phyloP scores from a whole-genome alignment of 176 grass and related monocot species.

The Leersia perrieri region DNA sequence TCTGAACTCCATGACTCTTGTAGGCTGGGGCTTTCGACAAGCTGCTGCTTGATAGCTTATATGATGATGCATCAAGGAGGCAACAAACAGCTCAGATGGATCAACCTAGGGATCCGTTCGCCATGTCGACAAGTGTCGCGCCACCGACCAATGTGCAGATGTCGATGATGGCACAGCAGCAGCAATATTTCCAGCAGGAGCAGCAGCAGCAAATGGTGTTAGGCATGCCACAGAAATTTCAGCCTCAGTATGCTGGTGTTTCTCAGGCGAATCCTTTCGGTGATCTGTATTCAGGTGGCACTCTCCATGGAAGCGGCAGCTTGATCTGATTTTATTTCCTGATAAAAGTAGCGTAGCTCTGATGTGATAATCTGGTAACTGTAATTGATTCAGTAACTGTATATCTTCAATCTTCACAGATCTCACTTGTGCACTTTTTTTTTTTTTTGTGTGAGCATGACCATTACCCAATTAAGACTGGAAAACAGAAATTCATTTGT shows the following conservation, averaged over 20 bases:
- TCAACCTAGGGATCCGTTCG: slow-evolving; percentile 51
- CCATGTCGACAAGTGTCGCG: slow-evolving; percentile 44
- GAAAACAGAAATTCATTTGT: not conserved
- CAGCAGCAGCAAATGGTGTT: slow-evolving; percentile 35
- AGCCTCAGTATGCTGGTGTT: slow-evolving; percentile 8
- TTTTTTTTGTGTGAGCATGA: not conserved
- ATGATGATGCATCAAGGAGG: slow-evolving; percentile 54
- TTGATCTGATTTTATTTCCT: slow-evolving; percentile 51
- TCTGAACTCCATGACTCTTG: not conserved
- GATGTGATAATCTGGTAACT: not conserved
- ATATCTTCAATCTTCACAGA: not conserved
- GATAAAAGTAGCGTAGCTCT: slow-evolving; percentile 1
- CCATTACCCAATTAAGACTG: not conserved
- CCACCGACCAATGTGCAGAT: slow-evolving; percentile 66
- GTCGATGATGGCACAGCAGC: slow-evolving; percentile 58
- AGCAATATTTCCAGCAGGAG: slow-evolving; percentile 25
- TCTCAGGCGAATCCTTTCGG: slow-evolving; percentile 57
- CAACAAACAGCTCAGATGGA: slow-evolving; percentile 24
- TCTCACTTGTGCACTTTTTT: not conserved
- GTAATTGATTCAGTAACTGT: not conserved
- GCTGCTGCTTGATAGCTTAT: slow-evolving; percentile 67
- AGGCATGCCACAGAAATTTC: slow-evolving; percentile 45
- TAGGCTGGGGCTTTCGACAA: slow-evolving; percentile 81
- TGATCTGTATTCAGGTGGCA: slow-evolving; percentile 29
- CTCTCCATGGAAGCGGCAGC: slow-evolving; percentile 43